A percentile compares a stretch with the other conserved stretches of the same genome.
Conservation (phyloP, 1,139 yeast species). For the Debaryomyces subglobosus region DNA sequence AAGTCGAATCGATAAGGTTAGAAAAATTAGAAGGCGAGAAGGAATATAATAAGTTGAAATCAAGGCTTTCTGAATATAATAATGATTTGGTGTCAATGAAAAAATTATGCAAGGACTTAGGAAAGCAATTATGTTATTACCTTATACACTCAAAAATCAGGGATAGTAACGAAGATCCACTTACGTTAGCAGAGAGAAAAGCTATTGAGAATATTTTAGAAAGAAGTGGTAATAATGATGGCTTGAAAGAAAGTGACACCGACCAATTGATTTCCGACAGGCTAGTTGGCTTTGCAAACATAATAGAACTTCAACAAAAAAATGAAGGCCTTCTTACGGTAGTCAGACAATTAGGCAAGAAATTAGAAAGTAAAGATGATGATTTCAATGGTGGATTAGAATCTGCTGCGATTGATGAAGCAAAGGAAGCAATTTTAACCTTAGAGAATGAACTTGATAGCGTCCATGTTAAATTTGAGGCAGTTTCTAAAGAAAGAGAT, state of each 20-base stretch:
- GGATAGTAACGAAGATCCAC: constrained; percentile 54
- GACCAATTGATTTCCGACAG: constrained; percentile 73
- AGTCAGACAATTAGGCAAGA: constrained; percentile 68
- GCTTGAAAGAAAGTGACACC: constrained; percentile 58
- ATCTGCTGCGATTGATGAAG: constrained; percentile 68
- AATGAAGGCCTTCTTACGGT: constrained; percentile 72
- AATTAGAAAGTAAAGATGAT: constrained; percentile 59
- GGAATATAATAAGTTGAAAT: constrained; percentile 35
- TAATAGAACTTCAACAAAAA: constrained; percentile 69
- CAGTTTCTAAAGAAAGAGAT: constrained; percentile 67
- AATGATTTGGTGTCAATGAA: constrained; percentile 48
- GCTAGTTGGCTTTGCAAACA: constrained; percentile 66
- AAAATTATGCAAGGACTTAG: constrained; percentile 69
- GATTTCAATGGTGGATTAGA: constrained; percentile 48
- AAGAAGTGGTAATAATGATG: constrained; percentile 36
- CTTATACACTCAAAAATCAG: constrained; percentile 67
- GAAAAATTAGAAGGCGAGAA: constrained; percentile 48
- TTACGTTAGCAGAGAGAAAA: constrained; percentile 58
- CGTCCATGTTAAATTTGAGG: constrained; percentile 51
- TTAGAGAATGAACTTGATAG: constrained; percentile 65
- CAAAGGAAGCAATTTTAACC: constrained; percentile 71
- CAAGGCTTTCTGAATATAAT: constrained; percentile 33
- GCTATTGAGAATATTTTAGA: constrained; percentile 51
- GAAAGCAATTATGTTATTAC: constrained; percentile 76
- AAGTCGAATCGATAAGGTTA: constrained; percentile 38